Base-by-base conservation (phyloP, 140 eudicot species). In the Bidens hawaiensis region DNA sequence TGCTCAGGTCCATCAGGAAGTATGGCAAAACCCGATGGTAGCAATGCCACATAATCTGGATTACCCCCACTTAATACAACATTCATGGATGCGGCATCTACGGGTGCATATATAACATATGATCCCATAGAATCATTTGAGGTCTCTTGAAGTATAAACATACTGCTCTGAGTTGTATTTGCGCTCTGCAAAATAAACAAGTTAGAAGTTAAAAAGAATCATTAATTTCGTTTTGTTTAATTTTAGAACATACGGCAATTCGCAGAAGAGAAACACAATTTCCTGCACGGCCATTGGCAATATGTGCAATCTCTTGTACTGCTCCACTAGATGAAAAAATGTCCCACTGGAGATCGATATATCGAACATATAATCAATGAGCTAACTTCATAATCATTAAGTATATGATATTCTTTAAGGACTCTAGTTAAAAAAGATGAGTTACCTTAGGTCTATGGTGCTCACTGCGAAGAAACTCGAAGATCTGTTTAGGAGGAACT, bases 281-380 rank as follows among this genome's bases (percentile, higher is more conserved):
- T 7, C 95, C 98, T 6, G 89, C 96, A 24, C 87, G 95, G 17
- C 98, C 96, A 22, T 82, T 91, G 33, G 98, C 96, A 13, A 85
- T 87, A 68, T 91, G 96, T 40, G 95, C 96, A 83, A 91, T 87
- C 74, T 91, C 96, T 83, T 91, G 96, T 68, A 91, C 98, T 50
- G 72, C 85, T 53, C 94, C 95, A 11, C 96, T 85, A 67, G 84
- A 84, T 46, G 97, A 91, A 27, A 91, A 90, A 25, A 91, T 87
- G 76, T 91, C 98, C 98, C 98, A 91, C 98, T 91, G 78, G 27
- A n/a, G n/a, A n/a, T n/a, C n/a, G n/a, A n/a, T n/a, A 54, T 41
- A 48, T 8, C 24, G 8, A 46, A 15, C 30, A 65, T n/a, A 45
- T 4, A 55, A 68, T 34, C n/a, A 1, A 49, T 31, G 10, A 52